Evolutionary conservation across 148 eudicot species (phyloP).

Genomic region (Camellia granthamiana): DNA sequence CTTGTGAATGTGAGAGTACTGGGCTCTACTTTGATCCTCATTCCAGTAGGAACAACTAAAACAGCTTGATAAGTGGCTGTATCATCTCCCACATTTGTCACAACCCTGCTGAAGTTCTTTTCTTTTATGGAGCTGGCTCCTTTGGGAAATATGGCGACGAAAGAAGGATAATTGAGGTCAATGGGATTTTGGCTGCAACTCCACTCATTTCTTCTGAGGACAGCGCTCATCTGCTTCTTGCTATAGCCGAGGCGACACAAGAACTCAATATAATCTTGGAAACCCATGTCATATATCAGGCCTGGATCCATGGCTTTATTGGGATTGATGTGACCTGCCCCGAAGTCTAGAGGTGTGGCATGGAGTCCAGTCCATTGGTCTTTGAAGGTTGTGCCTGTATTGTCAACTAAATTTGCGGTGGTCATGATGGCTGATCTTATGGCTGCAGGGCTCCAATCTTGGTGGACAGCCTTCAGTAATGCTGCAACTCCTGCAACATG

Average conservation of each 20-base stretch:
- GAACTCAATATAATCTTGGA: constrained; percentile 22
- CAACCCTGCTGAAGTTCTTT: constrained; percentile 1
- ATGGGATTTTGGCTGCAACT: not conserved
- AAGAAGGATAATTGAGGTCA: constrained; percentile 4
- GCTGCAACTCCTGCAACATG: constrained; percentile 19
- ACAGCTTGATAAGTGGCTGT: not conserved
- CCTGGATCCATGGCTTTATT: constrained; percentile 30
- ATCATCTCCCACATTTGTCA: not conserved
- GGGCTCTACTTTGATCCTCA: not conserved
- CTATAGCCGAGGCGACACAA: constrained; percentile 21
- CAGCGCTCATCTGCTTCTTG: not conserved
- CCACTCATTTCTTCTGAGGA: not conserved
- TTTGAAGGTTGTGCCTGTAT: not conserved
- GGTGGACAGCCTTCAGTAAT: constrained; percentile 13
- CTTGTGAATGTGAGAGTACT: not conserved
- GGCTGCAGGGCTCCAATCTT: constrained; percentile 18
- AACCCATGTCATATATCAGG: constrained; percentile 23
- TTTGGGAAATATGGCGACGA: not conserved
- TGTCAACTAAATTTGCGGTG: constrained; percentile 20
- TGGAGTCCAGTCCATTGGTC: not conserved
- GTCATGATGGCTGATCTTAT: constrained; percentile 20
- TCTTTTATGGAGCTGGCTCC: not conserved
- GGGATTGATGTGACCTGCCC: constrained; percentile 29
- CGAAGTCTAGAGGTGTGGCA: constrained; percentile 26
- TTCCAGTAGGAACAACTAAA: not conserved